phyloP scores from a whole-genome alignment of 305 asterid genomes.

The Euphrasia arctica region DNA sequence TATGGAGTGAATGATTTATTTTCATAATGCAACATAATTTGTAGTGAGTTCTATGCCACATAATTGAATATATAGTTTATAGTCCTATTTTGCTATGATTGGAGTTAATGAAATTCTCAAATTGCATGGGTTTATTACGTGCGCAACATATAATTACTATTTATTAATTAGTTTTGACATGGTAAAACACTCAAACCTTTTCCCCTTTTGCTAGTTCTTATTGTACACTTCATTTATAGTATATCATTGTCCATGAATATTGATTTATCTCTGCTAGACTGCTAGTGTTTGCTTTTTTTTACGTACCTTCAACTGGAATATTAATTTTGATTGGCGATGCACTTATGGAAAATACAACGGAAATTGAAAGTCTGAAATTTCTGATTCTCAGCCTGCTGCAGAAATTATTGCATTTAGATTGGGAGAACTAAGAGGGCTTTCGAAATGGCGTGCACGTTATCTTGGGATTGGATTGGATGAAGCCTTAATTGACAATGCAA shows the following conservation, averaged over 20 bases:
- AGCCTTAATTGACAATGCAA: slow-evolving; percentile 69
- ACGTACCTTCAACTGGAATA: slow-evolving; percentile 11
- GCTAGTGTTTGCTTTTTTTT: slow-evolving; percentile 15
- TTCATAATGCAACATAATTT: slow-evolving; percentile 12
- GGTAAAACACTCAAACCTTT: slow-evolving; percentile 15
- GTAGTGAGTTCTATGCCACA: slow-evolving; percentile 4
- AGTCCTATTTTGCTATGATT: slow-evolving; percentile 8
- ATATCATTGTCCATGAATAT: slow-evolving; percentile 7
- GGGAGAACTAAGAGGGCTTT: slow-evolving; percentile 95
- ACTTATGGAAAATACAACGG: neutral
- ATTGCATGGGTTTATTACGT: slow-evolving; percentile 4
- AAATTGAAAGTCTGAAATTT: slow-evolving; percentile 32
- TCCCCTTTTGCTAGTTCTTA: slow-evolving; percentile 8
- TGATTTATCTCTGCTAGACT: slow-evolving; percentile 6
- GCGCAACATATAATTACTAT: slow-evolving; percentile 10
- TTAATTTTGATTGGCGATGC: neutral
- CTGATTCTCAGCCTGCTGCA: slow-evolving; percentile 87
- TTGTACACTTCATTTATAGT: slow-evolving; percentile 1
- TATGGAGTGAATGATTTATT: slow-evolving; percentile 2
- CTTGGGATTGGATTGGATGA: slow-evolving; percentile 82
- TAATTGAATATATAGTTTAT: neutral
- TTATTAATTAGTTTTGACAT: neutral
- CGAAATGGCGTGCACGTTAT: slow-evolving; percentile 94
- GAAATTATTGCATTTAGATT: slow-evolving; percentile 89
- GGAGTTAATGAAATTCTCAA: slow-evolving; percentile 5